These are phyloP conservation scores for Chondrostereum purpureum DNA, from an alignment of 1,284 basidiomycete species.

Conservation along the genomic window DNA sequence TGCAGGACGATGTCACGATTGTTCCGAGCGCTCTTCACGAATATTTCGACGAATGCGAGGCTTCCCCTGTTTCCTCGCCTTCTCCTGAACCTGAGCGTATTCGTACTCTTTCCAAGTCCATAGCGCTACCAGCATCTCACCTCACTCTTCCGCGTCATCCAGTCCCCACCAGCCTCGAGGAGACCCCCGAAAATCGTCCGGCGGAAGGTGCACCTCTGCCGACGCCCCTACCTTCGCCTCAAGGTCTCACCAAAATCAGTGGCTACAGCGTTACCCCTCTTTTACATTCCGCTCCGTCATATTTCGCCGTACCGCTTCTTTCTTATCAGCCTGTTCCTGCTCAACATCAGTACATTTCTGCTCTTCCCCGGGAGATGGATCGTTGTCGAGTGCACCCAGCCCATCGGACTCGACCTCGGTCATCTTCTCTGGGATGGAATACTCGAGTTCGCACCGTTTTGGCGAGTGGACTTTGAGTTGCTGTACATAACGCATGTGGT, in stretches of 20 bases:
- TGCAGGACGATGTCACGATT: neutral
- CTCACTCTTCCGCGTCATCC: neutral
- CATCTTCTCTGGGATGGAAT: neutral
- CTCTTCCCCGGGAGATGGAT: neutral
- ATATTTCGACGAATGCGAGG: neutral
- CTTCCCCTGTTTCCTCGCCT: no score
- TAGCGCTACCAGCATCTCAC: no score
- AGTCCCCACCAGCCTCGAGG: neutral
- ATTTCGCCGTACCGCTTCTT: neutral
- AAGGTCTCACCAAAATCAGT: neutral
- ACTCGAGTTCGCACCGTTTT: neutral
- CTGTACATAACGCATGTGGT: neutral
- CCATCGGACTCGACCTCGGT: neutral
- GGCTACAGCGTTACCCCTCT: neutral
- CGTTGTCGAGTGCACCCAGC: neutral
- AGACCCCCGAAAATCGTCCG: neutral
- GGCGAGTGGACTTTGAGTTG: neutral
- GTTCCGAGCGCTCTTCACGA: neutral
- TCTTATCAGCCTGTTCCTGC: neutral
- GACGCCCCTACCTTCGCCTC: neutral
- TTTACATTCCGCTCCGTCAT: neutral
- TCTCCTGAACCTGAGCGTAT: neutral
- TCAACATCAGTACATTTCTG: neutral
- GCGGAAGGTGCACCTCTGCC: neutral
- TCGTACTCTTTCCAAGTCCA: neutral